Conservation (phyloP, 2,329 filamentous ascomycete genomes). For the Hirsutella minnesotensis region DNA sequence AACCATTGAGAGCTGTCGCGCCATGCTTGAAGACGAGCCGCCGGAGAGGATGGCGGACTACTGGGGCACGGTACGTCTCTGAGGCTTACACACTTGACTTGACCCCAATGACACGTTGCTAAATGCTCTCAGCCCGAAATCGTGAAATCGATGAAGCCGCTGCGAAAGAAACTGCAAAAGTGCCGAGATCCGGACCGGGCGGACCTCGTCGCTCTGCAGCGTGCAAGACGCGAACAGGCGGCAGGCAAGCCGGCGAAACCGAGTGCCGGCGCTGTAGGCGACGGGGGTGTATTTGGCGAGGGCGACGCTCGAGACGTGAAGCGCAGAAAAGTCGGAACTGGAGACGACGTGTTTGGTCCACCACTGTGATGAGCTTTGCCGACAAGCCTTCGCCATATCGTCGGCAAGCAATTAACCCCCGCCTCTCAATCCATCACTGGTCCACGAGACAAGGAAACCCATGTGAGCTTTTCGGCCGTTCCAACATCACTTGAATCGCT, state of each 20-base stretch:
- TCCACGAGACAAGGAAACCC: too few species aligned
- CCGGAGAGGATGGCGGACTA: conserved; percentile 42
- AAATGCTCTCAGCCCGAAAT: conserved; percentile 26
- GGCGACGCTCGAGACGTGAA: conserved; percentile 27
- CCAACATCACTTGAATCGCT: too few species aligned
- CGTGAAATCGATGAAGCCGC: conserved; percentile 35
- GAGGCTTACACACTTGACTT: not conserved
- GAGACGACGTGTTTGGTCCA: conserved; percentile 37
- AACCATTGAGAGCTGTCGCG: conserved; percentile 37
- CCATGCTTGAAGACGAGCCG: conserved; percentile 43
- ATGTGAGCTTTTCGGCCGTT: too few species aligned
- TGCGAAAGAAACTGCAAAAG: conserved; percentile 58
- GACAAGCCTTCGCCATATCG: too few species aligned
- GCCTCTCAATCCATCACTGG: too few species aligned
- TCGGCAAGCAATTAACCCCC: too few species aligned
- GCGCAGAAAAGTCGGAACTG: conserved; percentile 29
- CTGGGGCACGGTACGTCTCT: conserved; percentile 35
- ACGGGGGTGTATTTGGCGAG: conserved; percentile 35
- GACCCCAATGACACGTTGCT: not conserved
- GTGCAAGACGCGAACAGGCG: conserved; percentile 45
- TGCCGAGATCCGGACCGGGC: conserved; percentile 65
- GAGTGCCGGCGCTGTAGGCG: conserved; percentile 16
- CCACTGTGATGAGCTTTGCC: conserved; percentile 16
- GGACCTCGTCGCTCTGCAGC: conserved; percentile 58
- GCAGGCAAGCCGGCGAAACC: conserved; percentile 32